Base-by-base conservation (phyloP, 2,329 filamentous ascomycete genomes). In the Sarocladium oryzae region DNA sequence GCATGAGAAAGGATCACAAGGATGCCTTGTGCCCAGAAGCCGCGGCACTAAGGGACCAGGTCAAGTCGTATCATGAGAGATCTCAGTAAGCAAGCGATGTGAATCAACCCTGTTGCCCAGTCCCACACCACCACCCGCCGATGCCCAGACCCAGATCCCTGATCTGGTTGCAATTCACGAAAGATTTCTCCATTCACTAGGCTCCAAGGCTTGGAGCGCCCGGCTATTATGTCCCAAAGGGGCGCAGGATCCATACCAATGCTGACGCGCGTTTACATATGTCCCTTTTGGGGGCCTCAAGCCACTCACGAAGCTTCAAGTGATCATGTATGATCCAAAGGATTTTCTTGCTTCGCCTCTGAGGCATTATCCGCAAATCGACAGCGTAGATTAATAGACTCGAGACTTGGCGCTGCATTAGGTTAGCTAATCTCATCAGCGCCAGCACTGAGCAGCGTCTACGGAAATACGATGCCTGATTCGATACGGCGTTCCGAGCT, bases 61-160 rank as follows among this genome's bases (percentile, higher is more conserved):
- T 9, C 15, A 15, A 36, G n/a, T n/a, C 36, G 18, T 13, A 23
- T 26, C 40, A 43, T 3, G 21, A 43, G n/a, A 43, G 11, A n/a
- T n/a, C n/a, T n/a, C 40, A 28, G n/a, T 11, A 24, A 4, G 40
- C 21, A 26, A 15, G 40, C 21, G 21, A 28, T 43, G 4, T 43
- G 40, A 24, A 43, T 43, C 21, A 43, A 24, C 40, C 40, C n/a
- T 43, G 40, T 16, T n/a, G n/a, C n/a, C n/a, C n/a, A n/a, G n/a
- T 21, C 3, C 11, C 40, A 7, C n/a, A 15, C 23, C 15, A 26
- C 40, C 3, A 9, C 40, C 23, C 40, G 26, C 23, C 23, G 8
- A 24, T 15, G 11, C 23, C 40, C n/a, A 43, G 21, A 16, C 23
- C 21, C 23, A 16, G 11, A 43, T 26, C n/a, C 40, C 35, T 9